Base-by-base conservation (phyloP, 2,329 filamentous ascomycete genomes). In the Septoria linicola region DNA sequence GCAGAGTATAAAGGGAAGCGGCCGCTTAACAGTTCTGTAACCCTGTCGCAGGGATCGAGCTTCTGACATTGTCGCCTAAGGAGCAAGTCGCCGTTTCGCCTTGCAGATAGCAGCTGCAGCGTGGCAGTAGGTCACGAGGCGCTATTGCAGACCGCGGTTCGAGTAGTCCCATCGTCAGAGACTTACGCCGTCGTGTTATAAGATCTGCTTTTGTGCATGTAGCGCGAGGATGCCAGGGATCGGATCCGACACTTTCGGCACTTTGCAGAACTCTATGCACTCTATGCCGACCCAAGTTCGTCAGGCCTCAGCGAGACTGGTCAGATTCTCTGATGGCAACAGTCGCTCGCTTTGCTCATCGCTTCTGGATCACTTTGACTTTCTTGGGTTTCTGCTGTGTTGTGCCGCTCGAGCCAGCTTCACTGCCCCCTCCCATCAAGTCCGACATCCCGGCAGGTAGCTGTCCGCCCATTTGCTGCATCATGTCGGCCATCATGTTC, bases 401-500 rank as follows among this genome's bases (percentile, higher is more conserved):
- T n/a, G 44, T 30, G 5, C 11, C 36, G 11, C 31, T 19, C 17
- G 36, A 19, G 13, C 45, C 44, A 13, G 52, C 53, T 20, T 41
- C 49, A 30, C 55, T 61, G 42, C 58, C 59, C 21, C 54, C 56
- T 37, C 47, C 58, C 46, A 65, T 59, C 53, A 70, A 65, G 8
- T 60, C 59, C 43, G 54, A 60, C 61, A 67, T 60, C 16, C 65
- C 64, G 11, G 60, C 55, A 50, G 63, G 61, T 47, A 65, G 47
- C 52, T 66, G 63, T 10, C 65, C 66, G 6, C 64, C 60, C 89
- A 97, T 95, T 74, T 95, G 89, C 65, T 84, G 85, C 91, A 97
- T 96, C 79, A 96, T 95, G 62, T 96, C 91, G 76, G 93, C 89
- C 66, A 97, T 84, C 55, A 96, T 82, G 66, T 97, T 95, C 70